Conservation (phyloP, 2,329 filamentous ascomycete species). For the Pseudogymnoascus pannorum region DNA sequence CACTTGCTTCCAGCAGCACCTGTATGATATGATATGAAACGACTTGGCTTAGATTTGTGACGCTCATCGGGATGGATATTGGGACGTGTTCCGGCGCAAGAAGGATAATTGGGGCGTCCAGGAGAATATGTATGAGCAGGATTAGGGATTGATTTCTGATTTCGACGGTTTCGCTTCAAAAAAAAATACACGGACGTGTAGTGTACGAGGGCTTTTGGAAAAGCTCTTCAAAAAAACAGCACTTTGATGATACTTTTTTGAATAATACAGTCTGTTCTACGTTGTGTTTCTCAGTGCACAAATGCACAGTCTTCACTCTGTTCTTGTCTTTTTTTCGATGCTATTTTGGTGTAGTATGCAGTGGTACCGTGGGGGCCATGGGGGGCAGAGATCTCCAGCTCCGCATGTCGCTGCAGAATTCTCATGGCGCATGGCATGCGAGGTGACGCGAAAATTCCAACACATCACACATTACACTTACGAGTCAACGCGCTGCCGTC, state of each 20-base stretch:
- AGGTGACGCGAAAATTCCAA: constrained; percentile 7
- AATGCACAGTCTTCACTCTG: not conserved
- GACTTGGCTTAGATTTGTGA: constrained; percentile 5
- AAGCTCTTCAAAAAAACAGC: constrained; percentile 3
- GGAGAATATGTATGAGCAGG: constrained; percentile 8
- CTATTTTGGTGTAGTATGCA: not conserved
- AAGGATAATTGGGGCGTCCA: constrained; percentile 4
- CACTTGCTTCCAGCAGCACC: constrained; percentile 7
- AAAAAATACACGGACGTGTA: constrained; percentile 4
- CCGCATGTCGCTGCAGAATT: constrained; percentile 7
- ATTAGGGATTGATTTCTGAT: constrained; percentile 4
- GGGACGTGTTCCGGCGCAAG: not conserved
- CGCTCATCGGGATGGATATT: constrained; percentile 1
- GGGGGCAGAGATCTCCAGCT: not conserved
- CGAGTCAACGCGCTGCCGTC: not conserved
- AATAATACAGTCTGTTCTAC: constrained; percentile 8
- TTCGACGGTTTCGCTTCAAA: not conserved
- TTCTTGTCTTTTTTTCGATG: not conserved
- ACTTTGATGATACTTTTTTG: not conserved
- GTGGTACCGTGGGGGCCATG: not conserved
- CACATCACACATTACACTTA: not conserved
- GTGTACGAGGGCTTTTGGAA: constrained; percentile 3
- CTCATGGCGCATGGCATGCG: constrained; percentile 8
- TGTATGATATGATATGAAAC: constrained; percentile 9
- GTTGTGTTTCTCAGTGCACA: not conserved